Percentiles rank a stretch among this genome's conserved stretches.
These are phyloP conservation scores for Peronospora destructor DNA, from an alignment of 352 stramenopile genomes.

Conservation along the genomic window DNA sequence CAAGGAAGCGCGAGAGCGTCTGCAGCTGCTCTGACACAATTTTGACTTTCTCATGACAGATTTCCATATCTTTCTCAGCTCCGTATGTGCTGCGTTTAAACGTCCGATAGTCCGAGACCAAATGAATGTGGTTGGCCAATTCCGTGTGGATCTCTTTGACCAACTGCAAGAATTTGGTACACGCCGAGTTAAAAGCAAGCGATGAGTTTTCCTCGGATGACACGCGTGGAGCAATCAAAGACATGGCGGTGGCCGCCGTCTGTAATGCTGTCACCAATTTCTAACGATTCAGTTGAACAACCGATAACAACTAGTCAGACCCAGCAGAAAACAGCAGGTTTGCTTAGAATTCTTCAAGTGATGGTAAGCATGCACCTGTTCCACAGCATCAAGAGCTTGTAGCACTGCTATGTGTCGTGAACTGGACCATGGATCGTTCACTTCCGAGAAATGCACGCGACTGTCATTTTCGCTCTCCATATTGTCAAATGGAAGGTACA, in stretches of 20 bases:
- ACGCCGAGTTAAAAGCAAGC: slow-evolving; percentile 67
- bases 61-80: slow-evolving; percentile 71
- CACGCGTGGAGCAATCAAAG: slow-evolving; percentile 50
- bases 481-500: background rate
- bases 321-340: background rate
- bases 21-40: slow-evolving; percentile 76
- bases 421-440: slow-evolving; percentile 54
- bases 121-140: slow-evolving; percentile 74
- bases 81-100: slow-evolving; percentile 81
- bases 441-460: slow-evolving; percentile 77
- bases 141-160: slow-evolving; percentile 83
- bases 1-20: slow-evolving; percentile 64
- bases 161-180: slow-evolving; percentile 81
- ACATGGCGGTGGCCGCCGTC: slow-evolving; percentile 60
- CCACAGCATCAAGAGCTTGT: slow-evolving; percentile 61
- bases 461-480: slow-evolving; percentile 65
- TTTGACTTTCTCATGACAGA: slow-evolving; percentile 72
- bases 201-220: slow-evolving; percentile 62
- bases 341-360: background rate
- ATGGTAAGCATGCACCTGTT: slow-evolving; percentile 45
- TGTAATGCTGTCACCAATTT: slow-evolving; percentile 75
- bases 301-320: background rate
- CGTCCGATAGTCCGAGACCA: slow-evolving; percentile 80
- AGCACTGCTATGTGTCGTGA: slow-evolving; percentile 70
- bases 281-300: slow-evolving; percentile 24